Evolutionary conservation across 2,329 filamentous ascomycete genomes (phyloP), one percentile per base, ranked within the genome.

Genomic region (Colletotrichum costaricense): DNA sequence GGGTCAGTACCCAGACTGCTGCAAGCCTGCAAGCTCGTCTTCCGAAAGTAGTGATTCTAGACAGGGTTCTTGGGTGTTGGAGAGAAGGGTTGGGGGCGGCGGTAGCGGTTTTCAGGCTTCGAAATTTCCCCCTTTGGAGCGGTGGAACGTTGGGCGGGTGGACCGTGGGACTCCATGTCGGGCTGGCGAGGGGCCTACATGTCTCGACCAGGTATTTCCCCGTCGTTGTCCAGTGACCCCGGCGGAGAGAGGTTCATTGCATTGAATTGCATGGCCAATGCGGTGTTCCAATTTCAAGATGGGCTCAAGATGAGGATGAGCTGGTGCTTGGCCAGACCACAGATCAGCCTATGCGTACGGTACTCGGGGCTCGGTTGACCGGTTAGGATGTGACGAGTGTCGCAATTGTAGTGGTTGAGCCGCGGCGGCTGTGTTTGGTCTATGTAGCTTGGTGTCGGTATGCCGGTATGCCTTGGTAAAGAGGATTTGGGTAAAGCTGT

Each of bases 251-350:
- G 58, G 66, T 60, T 73, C 55, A 46, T 72, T 69, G 70, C 70
- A 73, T 73, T 73, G 70, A 73, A 65, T 49, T 70, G 70, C 24
- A 28, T 73, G 70, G 66, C 67, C 70, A 70, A 46, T 73, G 70
- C 70, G 60, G 42, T 62, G 67, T 73, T 65, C 33, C 67, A 73
- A 64, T 70, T 67, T 73, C 70, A 33, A 64, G 59, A 64, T 58
- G 69, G 59, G 62, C 58, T 57, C 38, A 55, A 63, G 59, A 24
- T 49, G 62, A 69, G 46, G 42, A 72, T 64, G 69, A 64, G 16
- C 52, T 28, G 46, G 52, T 62, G 46, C 63, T 72, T 72, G 69
- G 63, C 49, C 57, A 58, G 54, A 33, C 57, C 57, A 68, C 52
- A 46, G 14, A 57, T 67, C 56, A 63, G 42, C 56, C 67, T 19